Evolutionary conservation across 805 yeast species (phyloP), one percentile per base, ranked within the genome.

Genomic region (Candida ortonii): DNA sequence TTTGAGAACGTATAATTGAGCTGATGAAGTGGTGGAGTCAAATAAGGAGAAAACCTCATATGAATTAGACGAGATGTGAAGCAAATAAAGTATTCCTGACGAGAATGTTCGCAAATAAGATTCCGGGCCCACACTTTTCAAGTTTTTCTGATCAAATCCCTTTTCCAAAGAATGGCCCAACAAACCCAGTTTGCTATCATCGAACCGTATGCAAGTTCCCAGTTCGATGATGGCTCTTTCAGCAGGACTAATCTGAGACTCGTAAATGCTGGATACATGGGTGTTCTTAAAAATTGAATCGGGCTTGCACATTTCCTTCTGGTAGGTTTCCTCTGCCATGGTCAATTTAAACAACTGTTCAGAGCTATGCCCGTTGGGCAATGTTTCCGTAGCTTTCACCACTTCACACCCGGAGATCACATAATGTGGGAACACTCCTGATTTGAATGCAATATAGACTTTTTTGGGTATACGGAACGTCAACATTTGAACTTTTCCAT

Each of bases 151-250:
- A 10, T 82, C 76, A 58, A 94, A 94, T 1, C 98, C 98, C 39
- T 73, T 71, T 47, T 85, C 88, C 38, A 93, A 63, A 18, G 96
- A 95, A 49, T 73, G 76, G 6, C 97, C 95, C 7, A 94, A 64
- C 0, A 88, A 78, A 7, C 97, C 96, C n/a, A 85, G 73, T 36
- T 73, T 68, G 1, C 76, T 65, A 28, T 81, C 80, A 43, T 78
- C 85, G 44, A 89, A 81, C 11, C 69, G 68, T 14, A 89, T 83
- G 11, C 76, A 68, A 16, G 79, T 68, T 3, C 98, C 97, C 12
- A 93, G 62, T 20, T 81, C 82, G 44, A 93, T 73, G 27, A 87
- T 72, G 0, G 87, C 87, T 30, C 96, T 65, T 40, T 87, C 90
- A 4, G 72, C 64, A 0, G 86, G 59, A 7, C 66, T 68, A 24